Evolutionary conservation across 2,329 filamentous ascomycete species (phyloP), one percentile per base, ranked within the genome.

Genomic region (Penicillium sp.): DNA sequence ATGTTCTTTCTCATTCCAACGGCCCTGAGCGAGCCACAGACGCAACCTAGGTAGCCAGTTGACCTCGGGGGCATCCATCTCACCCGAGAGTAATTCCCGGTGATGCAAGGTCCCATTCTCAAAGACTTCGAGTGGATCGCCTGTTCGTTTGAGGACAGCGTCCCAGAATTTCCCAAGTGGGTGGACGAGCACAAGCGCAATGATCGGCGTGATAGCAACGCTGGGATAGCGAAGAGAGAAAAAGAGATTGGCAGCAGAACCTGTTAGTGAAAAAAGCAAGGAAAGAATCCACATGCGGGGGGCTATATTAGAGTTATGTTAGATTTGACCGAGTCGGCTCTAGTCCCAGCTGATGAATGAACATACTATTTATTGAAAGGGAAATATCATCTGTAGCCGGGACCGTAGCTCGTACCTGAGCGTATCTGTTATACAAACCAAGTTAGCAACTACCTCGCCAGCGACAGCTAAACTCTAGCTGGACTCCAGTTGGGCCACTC

Each of bases 141-240:
- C 74, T 37, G 73, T 62, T 61, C 79, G 77, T 75, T 91, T 92
- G 19, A 94, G 75, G 4, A 87, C 46, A 51, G 83, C 81, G 68
- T 95, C 91, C 89, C 91, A 93, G 24, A 91, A 70, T 21, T 90
- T 83, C 55, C 91, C 91, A 51, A 95, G 83, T 2, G 91, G 91
- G 68, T 94, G 91, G 43, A 92, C 90, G 52, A 96, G 85, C 54
- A 77, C 63, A 28, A 65, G 55, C 18, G 63, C 63, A 50, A 96
- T 95, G 62, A 96, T 89, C 34, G 91, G 91, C 19, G 90, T 93
- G 67, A 95, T 93, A 56, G 89, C 89, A 71, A 95, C 90, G 72
- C 91, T 94, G 24, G 91, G 91, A 80, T 94, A 95, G 83, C 91
- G 84, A 70, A 95, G 79, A 31, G 90, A 92, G 78, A 95, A 96